These are phyloP conservation scores for Cadophora luteo-olivacea DNA, from an alignment of 2,329 filamentous ascomycete species.

Conservation along the genomic window DNA sequence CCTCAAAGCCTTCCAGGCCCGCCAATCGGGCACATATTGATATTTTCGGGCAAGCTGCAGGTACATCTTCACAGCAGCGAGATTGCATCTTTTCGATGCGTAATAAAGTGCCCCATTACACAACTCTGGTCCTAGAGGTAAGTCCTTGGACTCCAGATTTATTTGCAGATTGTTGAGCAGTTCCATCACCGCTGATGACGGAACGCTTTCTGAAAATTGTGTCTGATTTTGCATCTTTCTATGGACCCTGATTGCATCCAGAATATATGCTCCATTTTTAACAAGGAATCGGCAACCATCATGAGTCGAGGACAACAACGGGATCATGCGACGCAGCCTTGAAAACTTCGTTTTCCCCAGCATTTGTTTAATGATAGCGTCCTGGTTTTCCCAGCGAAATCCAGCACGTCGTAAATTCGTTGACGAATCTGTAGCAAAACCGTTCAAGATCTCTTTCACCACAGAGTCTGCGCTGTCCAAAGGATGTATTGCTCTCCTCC, in stretches of 20 bases:
- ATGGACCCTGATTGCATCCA: conserved; percentile 17
- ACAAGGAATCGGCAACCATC: conserved; percentile 32
- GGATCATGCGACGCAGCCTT: conserved; percentile 21
- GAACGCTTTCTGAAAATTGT: not conserved
- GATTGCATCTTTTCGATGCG: conserved; percentile 23
- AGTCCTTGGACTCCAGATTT: conserved; percentile 28
- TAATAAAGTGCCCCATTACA: conserved; percentile 32
- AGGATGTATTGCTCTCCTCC: conserved; percentile 9
- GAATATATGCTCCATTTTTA: conserved; percentile 5
- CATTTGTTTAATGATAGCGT: conserved; percentile 8
- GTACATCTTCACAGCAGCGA: conserved; percentile 32
- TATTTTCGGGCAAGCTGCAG: conserved; percentile 21
- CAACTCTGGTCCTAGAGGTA: conserved; percentile 23
- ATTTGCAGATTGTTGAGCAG: conserved; percentile 33
- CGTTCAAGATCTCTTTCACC: conserved; percentile 20
- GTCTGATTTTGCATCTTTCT: conserved; percentile 7
- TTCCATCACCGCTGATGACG: not conserved
- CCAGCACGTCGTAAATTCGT: conserved; percentile 22
- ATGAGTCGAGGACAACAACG: conserved; percentile 30
- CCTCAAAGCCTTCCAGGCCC: conserved; percentile 1
- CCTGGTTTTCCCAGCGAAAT: not conserved
- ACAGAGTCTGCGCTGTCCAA: conserved; percentile 19
- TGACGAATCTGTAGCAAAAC: conserved; percentile 15
- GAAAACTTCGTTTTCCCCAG: not conserved
- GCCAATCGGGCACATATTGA: conserved; percentile 10